Evolutionary conservation across 1,139 yeast species (phyloP).

Genomic region (Debaryomycetaceae sp.): DNA sequence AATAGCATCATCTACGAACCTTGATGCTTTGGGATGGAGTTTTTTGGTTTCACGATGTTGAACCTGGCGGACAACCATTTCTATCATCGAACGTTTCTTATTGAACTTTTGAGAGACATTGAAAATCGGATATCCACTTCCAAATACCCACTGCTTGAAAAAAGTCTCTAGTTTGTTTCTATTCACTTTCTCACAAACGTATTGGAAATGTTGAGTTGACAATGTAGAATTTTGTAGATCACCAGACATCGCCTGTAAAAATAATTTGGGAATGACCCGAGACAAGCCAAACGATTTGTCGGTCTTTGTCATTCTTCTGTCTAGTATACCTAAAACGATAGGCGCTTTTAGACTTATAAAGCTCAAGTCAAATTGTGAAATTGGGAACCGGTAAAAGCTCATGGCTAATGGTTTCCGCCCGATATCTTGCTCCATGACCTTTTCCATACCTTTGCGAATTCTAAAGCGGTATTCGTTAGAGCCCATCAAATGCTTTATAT

Average conservation of each 20-base stretch:
- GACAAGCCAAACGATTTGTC: slow-evolving; percentile 91
- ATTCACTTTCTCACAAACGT: slow-evolving; percentile 90
- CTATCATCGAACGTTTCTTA: slow-evolving; percentile 89
- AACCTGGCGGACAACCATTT: slow-evolving; percentile 89
- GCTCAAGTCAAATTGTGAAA: slow-evolving; percentile 55
- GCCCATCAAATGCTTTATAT: slow-evolving; percentile 72
- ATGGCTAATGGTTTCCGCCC: slow-evolving; percentile 79
- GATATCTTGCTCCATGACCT: slow-evolving; percentile 68
- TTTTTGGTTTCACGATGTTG: slow-evolving; percentile 59
- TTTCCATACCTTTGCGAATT: slow-evolving; percentile 61
- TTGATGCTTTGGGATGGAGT: slow-evolving; percentile 29
- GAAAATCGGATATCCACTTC: slow-evolving; percentile 86
- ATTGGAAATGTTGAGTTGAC: slow-evolving; percentile 81
- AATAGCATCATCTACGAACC: slow-evolving; percentile 47
- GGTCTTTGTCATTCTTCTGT: slow-evolving; percentile 91
- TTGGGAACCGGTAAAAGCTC: slow-evolving; percentile 65
- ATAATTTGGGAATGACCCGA: slow-evolving; percentile 86
- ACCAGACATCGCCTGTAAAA: slow-evolving; percentile 94
- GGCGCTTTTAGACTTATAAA: slow-evolving; percentile 82
- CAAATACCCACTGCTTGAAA: slow-evolving; percentile 91
- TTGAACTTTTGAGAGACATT: slow-evolving; percentile 88
- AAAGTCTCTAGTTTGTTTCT: slow-evolving; percentile 79
- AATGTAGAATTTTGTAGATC: slow-evolving; percentile 78
- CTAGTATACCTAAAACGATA: slow-evolving; percentile 76
- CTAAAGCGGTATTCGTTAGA: slow-evolving; percentile 73